Evolutionary conservation across 768 basidiomycete species (phyloP).

Genomic region (Aureoboletus auriporus): DNA sequence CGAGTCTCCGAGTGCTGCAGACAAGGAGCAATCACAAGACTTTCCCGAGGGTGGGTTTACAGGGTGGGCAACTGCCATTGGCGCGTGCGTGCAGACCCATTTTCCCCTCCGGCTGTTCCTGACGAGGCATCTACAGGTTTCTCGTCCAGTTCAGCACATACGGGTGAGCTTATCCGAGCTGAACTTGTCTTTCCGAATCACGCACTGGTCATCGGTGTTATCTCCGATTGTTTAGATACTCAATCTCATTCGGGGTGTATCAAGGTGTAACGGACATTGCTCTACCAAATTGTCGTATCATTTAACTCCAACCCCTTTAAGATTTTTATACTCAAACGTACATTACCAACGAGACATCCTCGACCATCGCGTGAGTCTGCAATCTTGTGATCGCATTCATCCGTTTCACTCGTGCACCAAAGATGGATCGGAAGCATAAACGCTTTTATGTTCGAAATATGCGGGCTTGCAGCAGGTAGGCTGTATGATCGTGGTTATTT

Average conservation of each 20-base stretch:
- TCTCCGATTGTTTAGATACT: slow-evolving; percentile 23
- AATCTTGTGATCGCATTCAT: not conserved
- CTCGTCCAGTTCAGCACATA: slow-evolving; percentile 37
- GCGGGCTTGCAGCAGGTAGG: slow-evolving; percentile 44
- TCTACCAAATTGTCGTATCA: not conserved
- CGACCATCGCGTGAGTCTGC: slow-evolving; percentile 36
- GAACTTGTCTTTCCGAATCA: not conserved
- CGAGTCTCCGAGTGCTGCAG: too few relatives aligned
- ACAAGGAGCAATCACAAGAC: not conserved
- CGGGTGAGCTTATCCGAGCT: slow-evolving; percentile 21
- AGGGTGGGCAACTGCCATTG: slow-evolving; percentile 29
- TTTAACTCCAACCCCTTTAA: slow-evolving; percentile 4
- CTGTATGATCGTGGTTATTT: slow-evolving; percentile 53
- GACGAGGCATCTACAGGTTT: slow-evolving; percentile 22
- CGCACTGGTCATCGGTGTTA: not conserved
- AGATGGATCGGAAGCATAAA: slow-evolving; percentile 50
- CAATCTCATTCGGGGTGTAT: slow-evolving; percentile 40
- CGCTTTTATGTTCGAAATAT: slow-evolving; percentile 41
- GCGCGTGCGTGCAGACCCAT: slow-evolving; percentile 21
- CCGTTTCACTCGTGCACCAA: not conserved
- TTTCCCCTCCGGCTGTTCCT: not conserved
- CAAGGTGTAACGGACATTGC: slow-evolving; percentile 28
- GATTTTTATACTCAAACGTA: slow-evolving; percentile 39
- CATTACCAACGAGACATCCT: slow-evolving; percentile 34
- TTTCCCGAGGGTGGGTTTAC: slow-evolving; percentile 28